These are phyloP conservation scores for Flagelloscypha sp. DNA, from an alignment of 768 basidiomycete species.

Conservation along the genomic window DNA sequence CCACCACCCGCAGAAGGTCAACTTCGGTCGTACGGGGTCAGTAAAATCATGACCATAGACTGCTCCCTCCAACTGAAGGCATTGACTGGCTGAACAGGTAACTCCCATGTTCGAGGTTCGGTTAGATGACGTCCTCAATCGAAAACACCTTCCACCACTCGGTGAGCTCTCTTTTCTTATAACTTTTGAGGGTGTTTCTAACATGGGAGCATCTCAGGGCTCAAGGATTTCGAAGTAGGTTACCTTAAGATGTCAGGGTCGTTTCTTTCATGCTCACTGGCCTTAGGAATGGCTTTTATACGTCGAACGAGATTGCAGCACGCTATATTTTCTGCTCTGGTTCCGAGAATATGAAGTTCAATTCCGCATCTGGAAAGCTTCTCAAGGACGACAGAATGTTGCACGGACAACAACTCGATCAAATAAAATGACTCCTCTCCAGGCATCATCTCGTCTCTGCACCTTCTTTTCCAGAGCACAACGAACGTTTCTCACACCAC, in stretches of 20 bases:
- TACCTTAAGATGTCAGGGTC: too few species aligned
- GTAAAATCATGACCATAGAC: constrained; percentile 9
- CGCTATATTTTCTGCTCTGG: constrained; percentile 68
- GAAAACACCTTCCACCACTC: constrained; percentile 73
- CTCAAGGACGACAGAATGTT: constrained; percentile 37
- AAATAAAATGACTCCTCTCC: constrained; percentile 26
- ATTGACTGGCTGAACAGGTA: constrained; percentile 22
- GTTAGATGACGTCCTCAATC: constrained; percentile 67
- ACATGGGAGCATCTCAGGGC: constrained; percentile 29
- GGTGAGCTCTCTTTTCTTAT: constrained; percentile 26
- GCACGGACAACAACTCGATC: constrained; percentile 25
- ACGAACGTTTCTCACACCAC: constrained; percentile 72
- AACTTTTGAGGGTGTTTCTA: constrained; percentile 1
- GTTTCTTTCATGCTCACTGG: background rate
- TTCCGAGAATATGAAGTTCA: constrained; percentile 60
- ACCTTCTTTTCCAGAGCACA: constrained; percentile 76
- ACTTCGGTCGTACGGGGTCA: constrained; percentile 57
- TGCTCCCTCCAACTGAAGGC: constrained; percentile 2
- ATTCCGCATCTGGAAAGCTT: constrained; percentile 32
- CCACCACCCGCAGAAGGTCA: constrained; percentile 62
- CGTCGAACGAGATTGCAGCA: constrained; percentile 38
- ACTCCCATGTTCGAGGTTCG: constrained; percentile 61
- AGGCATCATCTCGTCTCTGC: constrained; percentile 47
- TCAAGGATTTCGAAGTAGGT: constrained; percentile 60
- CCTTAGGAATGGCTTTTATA: constrained; percentile 70